These are phyloP conservation scores for Chlamydomonas schloesseri DNA, from an alignment of 139 green algal genomes.

Conservation along the genomic window DNA sequence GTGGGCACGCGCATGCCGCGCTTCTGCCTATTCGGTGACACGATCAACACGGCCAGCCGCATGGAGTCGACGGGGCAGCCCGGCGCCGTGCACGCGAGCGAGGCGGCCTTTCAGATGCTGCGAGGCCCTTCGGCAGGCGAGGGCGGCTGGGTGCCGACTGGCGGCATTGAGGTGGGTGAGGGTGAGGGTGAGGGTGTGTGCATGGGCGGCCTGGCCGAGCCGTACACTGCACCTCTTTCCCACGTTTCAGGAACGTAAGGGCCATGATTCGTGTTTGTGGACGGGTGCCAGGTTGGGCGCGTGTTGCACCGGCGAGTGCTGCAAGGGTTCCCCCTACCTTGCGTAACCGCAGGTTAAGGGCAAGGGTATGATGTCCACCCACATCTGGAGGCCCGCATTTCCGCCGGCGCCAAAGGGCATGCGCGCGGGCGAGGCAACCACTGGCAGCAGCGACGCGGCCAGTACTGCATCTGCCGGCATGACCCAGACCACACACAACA, in stretches of 20 bases:
- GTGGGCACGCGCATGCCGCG: slow-evolving; percentile 51
- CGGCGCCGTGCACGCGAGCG: slow-evolving; percentile 25
- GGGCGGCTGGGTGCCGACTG: background rate
- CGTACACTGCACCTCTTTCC: too few relatives aligned
- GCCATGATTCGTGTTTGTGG: too few relatives aligned
- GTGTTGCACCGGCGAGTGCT: too few relatives aligned
- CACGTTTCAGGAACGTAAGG: too few relatives aligned
- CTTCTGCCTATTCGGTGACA: slow-evolving; percentile 61
- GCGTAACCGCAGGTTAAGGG: background rate
- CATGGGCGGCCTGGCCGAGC: too few relatives aligned
- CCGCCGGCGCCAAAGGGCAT: too few relatives aligned
- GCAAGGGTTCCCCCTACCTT: too few relatives aligned
- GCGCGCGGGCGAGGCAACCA: too few relatives aligned
- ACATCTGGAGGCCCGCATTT: background rate
- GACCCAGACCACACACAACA: too few relatives aligned
- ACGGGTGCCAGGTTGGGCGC: too few relatives aligned
- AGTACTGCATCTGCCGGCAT: too few relatives aligned
- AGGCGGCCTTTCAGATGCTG: background rate
- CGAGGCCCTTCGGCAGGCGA: background rate
- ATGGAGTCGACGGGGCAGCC: slow-evolving; percentile 36
- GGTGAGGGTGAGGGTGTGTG: background rate
- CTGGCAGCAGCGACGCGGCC: too few relatives aligned
- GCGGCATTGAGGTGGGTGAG: slow-evolving; percentile 13
- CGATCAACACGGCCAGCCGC: slow-evolving; percentile 51
- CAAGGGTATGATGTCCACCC: background rate